Percentiles rank a stretch among this genome's conserved stretches.
phyloP scores from a whole-genome alignment of 2,329 filamentous ascomycete genomes.

The Colletotrichum ledebouriae region DNA sequence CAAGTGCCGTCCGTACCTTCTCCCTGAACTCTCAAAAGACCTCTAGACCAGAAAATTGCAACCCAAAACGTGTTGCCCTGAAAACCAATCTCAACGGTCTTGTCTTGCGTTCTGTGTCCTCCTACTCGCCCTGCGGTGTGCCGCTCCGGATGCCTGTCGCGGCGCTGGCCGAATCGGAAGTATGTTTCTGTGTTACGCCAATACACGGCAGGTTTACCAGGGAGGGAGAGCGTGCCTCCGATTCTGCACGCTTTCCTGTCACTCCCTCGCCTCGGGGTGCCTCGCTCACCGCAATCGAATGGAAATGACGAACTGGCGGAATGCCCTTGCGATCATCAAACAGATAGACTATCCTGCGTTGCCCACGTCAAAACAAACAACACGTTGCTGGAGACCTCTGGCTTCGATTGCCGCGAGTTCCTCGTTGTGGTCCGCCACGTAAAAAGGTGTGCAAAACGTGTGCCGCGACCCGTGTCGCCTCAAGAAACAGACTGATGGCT shows the following conservation, averaged over 20 bases:
- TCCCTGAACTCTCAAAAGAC: conserved; percentile 15
- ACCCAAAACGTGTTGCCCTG: conserved; percentile 15
- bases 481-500: background rate
- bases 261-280: conserved; percentile 21
- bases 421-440: background rate
- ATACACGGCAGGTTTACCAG: conserved; percentile 8
- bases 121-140: conserved; percentile 19
- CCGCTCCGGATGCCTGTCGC: conserved; percentile 6
- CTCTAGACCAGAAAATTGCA: conserved; percentile 13
- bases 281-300: background rate
- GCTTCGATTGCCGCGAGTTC: background rate
- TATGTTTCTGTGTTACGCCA: conserved; percentile 23
- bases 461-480: background rate
- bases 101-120: conserved; percentile 3
- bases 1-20: conserved; percentile 10
- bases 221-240: conserved; percentile 18
- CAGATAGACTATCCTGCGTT: background rate
- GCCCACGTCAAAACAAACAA: conserved; percentile 3
- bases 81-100: conserved; percentile 14
- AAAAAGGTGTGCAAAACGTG: background rate
- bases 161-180: conserved; percentile 14
- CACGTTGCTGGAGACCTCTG: conserved; percentile 3
- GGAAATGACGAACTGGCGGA: background rate
- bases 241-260: conserved; percentile 19
- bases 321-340: background rate